Conservation (phyloP, 129 eudicot genomes). For the Apium graveolens region DNA sequence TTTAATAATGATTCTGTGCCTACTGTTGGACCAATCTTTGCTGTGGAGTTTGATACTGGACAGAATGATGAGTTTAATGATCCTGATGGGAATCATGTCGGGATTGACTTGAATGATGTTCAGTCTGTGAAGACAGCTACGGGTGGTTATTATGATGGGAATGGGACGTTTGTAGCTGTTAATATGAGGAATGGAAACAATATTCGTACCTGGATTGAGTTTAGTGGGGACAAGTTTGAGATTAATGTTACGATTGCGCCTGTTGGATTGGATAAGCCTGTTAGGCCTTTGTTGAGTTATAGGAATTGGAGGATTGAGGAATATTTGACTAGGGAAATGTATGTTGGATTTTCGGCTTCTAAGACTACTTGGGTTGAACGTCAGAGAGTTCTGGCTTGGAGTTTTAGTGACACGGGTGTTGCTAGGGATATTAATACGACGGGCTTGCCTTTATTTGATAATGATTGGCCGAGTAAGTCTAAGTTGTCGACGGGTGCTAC, state of each 20-base stretch:
- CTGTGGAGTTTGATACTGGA: constrained; percentile 68
- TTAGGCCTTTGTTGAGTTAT: constrained; percentile 30
- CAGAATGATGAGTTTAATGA: constrained; percentile 46
- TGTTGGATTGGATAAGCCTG: constrained; percentile 40
- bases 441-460: constrained; percentile 31
- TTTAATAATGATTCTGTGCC: constrained; percentile 21
- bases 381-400: constrained; percentile 70
- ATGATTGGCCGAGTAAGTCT: constrained; percentile 14
- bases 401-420: constrained; percentile 52
- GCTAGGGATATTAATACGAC: constrained; percentile 51
- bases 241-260: constrained; percentile 66
- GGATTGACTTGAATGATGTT: constrained; percentile 47
- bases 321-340: constrained; percentile 42
- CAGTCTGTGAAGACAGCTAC: constrained; percentile 21
- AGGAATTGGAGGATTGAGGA: constrained; percentile 20
- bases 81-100: constrained; percentile 50
- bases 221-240: constrained; percentile 38
- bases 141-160: constrained; percentile 47
- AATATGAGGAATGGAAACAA: constrained; percentile 59
- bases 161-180: constrained; percentile 25
- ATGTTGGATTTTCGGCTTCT: constrained; percentile 60
- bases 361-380: constrained; percentile 58
- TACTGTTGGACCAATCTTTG: constrained; percentile 39
- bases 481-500: constrained; percentile 27
- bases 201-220: constrained; percentile 70